Evolutionary conservation across 495 filamentous ascomycete genomes (phyloP).

Genomic region (Glutinoglossum americanum): DNA sequence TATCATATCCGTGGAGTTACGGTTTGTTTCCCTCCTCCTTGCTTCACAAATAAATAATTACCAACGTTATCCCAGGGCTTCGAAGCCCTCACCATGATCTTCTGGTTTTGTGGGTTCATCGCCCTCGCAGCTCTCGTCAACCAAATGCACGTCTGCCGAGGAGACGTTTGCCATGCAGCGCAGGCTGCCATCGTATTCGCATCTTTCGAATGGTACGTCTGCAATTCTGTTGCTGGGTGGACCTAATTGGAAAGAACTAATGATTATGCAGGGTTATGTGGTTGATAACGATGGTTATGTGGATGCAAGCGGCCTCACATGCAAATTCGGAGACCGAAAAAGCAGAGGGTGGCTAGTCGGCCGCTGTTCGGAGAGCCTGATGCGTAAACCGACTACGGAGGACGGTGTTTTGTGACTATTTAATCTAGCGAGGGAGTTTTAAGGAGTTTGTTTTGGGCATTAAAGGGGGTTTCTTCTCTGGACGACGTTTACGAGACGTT

Average conservation of each 20-base stretch:
- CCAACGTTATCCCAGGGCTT: conserved; percentile 11
- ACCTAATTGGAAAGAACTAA: not conserved
- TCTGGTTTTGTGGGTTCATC: conserved; percentile 76
- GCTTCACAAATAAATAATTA: not conserved
- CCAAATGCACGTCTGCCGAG: conserved; percentile 22
- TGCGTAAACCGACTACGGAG: not conserved
- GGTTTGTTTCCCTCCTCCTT: not conserved
- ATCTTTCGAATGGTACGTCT: conserved; percentile 30
- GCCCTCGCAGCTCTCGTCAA: conserved; percentile 42
- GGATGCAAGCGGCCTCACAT: not conserved
- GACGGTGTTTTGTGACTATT: not conserved
- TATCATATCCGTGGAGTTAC: not conserved
- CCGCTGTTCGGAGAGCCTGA: not conserved
- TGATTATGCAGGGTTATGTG: not conserved
- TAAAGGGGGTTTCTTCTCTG: too few relatives aligned
- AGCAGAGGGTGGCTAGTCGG: not conserved
- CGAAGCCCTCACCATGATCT: conserved; percentile 54
- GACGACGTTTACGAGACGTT: too few relatives aligned
- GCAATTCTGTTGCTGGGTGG: not conserved
- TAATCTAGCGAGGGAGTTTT: not conserved
- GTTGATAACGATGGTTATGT: not conserved
- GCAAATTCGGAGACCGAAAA: not conserved
- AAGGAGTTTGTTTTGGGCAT: not conserved
- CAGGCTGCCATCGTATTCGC: conserved; percentile 32
- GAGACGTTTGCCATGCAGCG: conserved; percentile 24